Percentiles rank a stretch among this genome's conserved stretches.
These are phyloP conservation scores for Actinomortierella ambigua DNA, from an alignment of 371 early-diverging fungal species.

Conservation along the genomic window DNA sequence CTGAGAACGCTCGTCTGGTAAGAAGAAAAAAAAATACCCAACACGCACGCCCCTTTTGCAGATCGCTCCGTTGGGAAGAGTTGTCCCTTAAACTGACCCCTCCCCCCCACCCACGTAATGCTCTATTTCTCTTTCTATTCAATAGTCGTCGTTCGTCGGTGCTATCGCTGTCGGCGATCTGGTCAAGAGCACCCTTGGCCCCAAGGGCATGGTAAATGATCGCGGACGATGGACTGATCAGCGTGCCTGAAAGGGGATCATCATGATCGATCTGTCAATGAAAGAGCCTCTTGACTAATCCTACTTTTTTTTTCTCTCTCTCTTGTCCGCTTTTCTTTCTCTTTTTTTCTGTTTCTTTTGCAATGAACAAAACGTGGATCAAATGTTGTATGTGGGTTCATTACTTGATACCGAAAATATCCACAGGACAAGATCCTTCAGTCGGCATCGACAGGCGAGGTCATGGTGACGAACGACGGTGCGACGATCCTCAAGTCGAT, in stretches of 20 bases:
- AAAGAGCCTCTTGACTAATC: too few relatives aligned
- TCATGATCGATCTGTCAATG: not conserved
- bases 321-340: not conserved
- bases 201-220: conserved; percentile 82
- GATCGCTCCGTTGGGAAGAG: too few relatives aligned
- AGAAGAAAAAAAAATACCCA: conserved; percentile 6
- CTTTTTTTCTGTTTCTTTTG: not conserved
- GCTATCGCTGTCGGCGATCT: conserved; percentile 98
- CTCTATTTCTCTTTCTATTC: not conserved
- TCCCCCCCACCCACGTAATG: not conserved
- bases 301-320: not conserved
- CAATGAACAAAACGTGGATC: not conserved
- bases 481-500: conserved; percentile 99
- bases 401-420: not conserved
- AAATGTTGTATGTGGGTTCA: not conserved
- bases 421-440: conserved; percentile 96
- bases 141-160: conserved; percentile 85
- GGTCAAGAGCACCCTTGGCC: conserved; percentile 91
- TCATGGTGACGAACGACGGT: conserved; percentile 99
- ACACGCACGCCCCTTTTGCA: not conserved
- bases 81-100: too few relatives aligned
- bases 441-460: conserved; percentile 83
- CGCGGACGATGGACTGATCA: too few relatives aligned
- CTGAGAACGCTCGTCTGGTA: conserved; percentile 97
- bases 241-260: not conserved